Conservation (phyloP, 176 grass and related monocot species). For the Oryza glaberrima region DNA sequence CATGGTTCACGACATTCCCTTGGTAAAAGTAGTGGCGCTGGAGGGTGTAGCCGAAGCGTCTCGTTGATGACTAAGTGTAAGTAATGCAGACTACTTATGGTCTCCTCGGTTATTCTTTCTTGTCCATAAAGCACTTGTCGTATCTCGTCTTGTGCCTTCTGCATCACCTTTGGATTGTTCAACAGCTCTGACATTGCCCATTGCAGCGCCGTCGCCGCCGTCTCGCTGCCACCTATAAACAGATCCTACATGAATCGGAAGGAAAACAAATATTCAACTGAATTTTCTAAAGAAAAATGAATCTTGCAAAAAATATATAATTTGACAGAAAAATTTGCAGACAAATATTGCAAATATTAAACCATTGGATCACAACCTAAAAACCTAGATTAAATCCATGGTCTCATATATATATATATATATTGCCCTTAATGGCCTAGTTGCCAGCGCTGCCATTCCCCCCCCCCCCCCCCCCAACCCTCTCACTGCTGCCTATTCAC, state of each 20-base stretch:
- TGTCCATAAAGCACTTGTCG: background rate
- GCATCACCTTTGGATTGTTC: constrained; percentile 35
- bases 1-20: background rate
- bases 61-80: constrained; percentile 43
- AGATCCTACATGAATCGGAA: constrained; percentile 8
- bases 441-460: no score
- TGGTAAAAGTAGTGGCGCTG: constrained; percentile 26
- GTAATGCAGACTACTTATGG: constrained; percentile 11
- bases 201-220: background rate
- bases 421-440: no score
- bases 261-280: no score
- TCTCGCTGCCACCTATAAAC: constrained; percentile 38
- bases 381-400: no score
- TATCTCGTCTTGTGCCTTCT: constrained; percentile 34
- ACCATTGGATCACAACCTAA: no score
- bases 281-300: no score
- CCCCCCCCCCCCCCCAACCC: no score
- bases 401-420: no score
- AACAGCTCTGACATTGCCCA: constrained; percentile 46
- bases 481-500: no score
- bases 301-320: no score
- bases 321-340: no score
- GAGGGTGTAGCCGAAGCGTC: constrained; percentile 34
- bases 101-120: background rate
- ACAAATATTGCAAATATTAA: no score